Evolutionary conservation across 2,329 filamentous ascomycete genomes (phyloP), one percentile per base, ranked within the genome.

Genomic region (Fusarium sp.): DNA sequence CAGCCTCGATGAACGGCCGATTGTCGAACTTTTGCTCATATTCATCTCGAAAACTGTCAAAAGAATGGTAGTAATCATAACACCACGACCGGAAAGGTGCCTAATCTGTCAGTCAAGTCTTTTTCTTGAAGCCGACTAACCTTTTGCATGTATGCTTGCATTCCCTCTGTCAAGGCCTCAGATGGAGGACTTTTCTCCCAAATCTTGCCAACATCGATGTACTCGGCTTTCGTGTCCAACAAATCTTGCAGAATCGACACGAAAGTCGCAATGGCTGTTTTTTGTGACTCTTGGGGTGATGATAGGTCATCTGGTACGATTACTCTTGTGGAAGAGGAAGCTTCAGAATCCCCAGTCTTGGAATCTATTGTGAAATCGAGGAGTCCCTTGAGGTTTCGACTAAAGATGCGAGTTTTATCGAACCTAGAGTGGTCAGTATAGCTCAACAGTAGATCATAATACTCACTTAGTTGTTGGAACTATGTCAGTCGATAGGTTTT

Each of bases 31-130:
- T 74, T 33, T 71, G 33, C 15, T 45, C 39, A 38, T 80, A 83
- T 2, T 67, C 65, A 2, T 64, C 31, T 27, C 76, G 72, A 33
- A 83, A 83, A 0, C 58, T 46, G 20, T 76, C 69, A 57, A 79
- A 81, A 9, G 72, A 58, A 44, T 79, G 73, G 55, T 78, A 80
- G 56, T 80, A 81, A 12, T 80, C 80, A 68, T 79, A 79, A 55
- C 79, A 81, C 56, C 79, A 80, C 3, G 75, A 75, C 4, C 66
- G 62, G 35, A 80, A 81, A 2, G 78, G 72, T 6, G 76, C 76
- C 80, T 83, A 20, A 2, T 11, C 15, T 35, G 61, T 78, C 18
- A 78, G 67, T 7, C 15, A 18, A 4, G 33, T 17, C 14, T 25
- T 41, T 13, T 4, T 4, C 18, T 4, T 1, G 13, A 25, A 5